A percentile compares a stretch with the other conserved stretches of the same genome.
These are phyloP conservation scores for Podaxis carcinomalis DNA, from an alignment of 768 basidiomycete species.

Conservation along the genomic window DNA sequence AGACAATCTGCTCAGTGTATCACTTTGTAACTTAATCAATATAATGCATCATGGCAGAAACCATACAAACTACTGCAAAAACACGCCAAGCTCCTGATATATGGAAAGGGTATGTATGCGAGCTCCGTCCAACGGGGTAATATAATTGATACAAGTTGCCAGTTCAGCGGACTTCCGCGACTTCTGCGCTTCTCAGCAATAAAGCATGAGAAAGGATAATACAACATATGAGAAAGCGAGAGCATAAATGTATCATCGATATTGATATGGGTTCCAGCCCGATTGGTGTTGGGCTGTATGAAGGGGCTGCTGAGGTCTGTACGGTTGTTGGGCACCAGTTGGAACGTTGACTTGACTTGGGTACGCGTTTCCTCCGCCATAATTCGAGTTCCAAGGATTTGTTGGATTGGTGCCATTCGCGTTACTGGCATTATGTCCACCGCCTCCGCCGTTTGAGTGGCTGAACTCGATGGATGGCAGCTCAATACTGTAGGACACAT, in stretches of 20 bases:
- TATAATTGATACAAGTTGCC: neutral
- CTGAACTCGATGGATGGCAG: neutral
- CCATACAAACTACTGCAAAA: neutral
- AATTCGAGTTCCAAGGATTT: neutral
- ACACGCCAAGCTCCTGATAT: neutral
- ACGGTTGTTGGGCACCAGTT: slow-evolving; percentile 1
- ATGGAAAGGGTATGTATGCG: neutral
- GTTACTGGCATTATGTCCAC: neutral
- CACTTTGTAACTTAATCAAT: slow-evolving; percentile 1
- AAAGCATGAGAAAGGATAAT: neutral
- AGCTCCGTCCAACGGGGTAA: too few species aligned
- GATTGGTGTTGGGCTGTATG: neutral
- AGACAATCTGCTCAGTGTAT: slow-evolving; percentile 1
- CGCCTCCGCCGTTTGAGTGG: neutral
- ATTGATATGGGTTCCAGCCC: slow-evolving; percentile 2
- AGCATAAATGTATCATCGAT: neutral
- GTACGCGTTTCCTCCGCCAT: neutral
- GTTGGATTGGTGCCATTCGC: neutral
- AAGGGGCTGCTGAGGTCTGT: neutral
- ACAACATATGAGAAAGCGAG: neutral
- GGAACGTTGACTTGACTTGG: neutral
- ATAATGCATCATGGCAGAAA: neutral
- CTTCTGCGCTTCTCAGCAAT: neutral
- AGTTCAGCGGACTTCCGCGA: neutral
- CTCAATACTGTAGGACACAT: neutral